phyloP scores from a whole-genome alignment of 305 asterid genomes.

The Solanum aculeatissimum region DNA sequence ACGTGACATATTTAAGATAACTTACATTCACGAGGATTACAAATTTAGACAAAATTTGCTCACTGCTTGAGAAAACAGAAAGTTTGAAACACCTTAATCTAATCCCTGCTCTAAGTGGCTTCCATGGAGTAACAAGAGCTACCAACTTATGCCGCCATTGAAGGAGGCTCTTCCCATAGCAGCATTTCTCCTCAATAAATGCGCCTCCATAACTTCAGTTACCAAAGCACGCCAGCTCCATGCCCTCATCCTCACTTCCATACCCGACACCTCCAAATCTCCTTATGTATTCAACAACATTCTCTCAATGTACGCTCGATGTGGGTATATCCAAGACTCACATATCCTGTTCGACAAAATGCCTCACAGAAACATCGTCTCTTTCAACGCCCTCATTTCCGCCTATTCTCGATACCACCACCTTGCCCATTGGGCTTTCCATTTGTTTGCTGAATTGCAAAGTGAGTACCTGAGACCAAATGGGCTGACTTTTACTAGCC shows the following conservation, averaged over 20 bases:
- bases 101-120: background rate
- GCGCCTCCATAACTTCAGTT: slow-evolving; percentile 44
- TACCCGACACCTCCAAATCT: slow-evolving; percentile 10
- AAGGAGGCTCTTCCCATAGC: slow-evolving; percentile 31
- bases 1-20: no score
- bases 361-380: slow-evolving; percentile 59
- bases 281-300: slow-evolving; percentile 54
- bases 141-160: slow-evolving; percentile 32
- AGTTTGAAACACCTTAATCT: no score
- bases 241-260: slow-evolving; percentile 49
- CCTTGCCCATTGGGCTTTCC: slow-evolving; percentile 26
- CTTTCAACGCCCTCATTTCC: slow-evolving; percentile 63
- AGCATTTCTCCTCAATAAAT: slow-evolving; percentile 33
- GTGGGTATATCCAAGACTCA: slow-evolving; percentile 41
- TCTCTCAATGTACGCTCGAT: slow-evolving; percentile 64
- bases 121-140: background rate
- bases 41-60: no score
- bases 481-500: slow-evolving; percentile 52
- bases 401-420: slow-evolving; percentile 41
- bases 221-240: slow-evolving; percentile 64
- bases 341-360: slow-evolving; percentile 69
- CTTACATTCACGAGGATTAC: no score
- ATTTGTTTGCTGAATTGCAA: slow-evolving; percentile 26
- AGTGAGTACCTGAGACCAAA: slow-evolving; percentile 31
- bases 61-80: no score